Evolutionary conservation across 139 green algal species (phyloP).

Genomic region (Coelastrella sp.): DNA sequence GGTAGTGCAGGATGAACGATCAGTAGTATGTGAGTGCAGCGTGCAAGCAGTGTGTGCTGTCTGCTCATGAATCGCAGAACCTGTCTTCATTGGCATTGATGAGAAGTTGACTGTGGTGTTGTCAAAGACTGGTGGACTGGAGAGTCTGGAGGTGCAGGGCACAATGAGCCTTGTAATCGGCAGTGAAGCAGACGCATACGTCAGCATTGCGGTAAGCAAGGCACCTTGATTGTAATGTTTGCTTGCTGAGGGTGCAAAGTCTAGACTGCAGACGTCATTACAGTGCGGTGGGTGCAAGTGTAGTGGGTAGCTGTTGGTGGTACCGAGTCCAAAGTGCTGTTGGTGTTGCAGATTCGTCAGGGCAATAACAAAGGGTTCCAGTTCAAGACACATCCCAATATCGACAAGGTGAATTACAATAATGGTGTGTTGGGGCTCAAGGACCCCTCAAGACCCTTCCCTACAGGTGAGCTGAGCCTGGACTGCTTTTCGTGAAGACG

Average conservation of each 20-base stretch:
- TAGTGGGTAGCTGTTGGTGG: too few relatives aligned
- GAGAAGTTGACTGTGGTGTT: slow-evolving; percentile 88
- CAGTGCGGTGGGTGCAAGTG: too few relatives aligned
- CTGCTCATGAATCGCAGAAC: slow-evolving; percentile 59
- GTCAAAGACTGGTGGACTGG: slow-evolving; percentile 93
- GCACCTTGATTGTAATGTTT: not conserved
- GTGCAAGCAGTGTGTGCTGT: too few relatives aligned
- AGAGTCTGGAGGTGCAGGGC: slow-evolving; percentile 95
- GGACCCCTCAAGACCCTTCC: slow-evolving; percentile 94
- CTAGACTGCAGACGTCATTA: too few relatives aligned
- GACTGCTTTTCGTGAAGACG: too few relatives aligned
- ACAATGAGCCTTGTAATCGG: slow-evolving; percentile 86
- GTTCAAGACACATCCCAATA: slow-evolving; percentile 99
- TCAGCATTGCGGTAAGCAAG: not conserved
- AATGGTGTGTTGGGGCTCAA: slow-evolving; percentile 91
- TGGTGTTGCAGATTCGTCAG: slow-evolving; percentile 43
- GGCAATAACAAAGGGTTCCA: slow-evolving; percentile 89
- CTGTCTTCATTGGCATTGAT: slow-evolving; percentile 77
- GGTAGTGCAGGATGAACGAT: too few relatives aligned
- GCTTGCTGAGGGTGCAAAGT: too few relatives aligned
- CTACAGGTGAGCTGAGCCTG: slow-evolving; percentile 71
- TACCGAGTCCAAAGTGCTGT: too few relatives aligned
- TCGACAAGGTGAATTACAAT: slow-evolving; percentile 95
- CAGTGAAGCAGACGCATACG: slow-evolving; percentile 36
- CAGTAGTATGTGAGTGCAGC: too few relatives aligned